Evolutionary conservation across 306 rosid species (phyloP), one percentile per base, ranked within the genome.

Genomic region (Phaseolus lunatus): DNA sequence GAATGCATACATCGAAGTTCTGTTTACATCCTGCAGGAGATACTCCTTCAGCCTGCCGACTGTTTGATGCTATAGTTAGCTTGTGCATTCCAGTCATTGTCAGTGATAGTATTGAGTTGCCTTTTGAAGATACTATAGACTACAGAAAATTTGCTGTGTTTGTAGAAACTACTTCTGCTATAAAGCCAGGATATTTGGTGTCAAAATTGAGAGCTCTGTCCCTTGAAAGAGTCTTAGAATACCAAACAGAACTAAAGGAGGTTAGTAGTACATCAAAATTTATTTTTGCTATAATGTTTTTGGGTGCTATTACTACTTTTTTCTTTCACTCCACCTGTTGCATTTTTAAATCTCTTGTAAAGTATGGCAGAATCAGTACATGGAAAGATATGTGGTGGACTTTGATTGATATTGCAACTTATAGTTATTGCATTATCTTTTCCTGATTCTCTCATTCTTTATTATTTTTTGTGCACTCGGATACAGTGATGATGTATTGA

Each of bases 21-120:
- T 95, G 99, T 81, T 87, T 95, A 70, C 90, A 95, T 85, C 99
- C 97, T 15, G 97, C 99, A 19, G 99, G 99, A 50, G 99, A 95
- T 83, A 95, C 99, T 67, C 99, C 99, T 48, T 95, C 99, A 26
- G 97, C 98, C 12, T 95, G 99, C 73, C 89, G 99, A 29, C 87
- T 95, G 68, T 95, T 95, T 75, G 99, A 95, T 82, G 92, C 99
- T 62, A 87, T 95, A 61, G 97, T 95, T 62, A 92, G 99, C 87
- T 81, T 92, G 88, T 95, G 99, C 41, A 65, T 95, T 45, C 99
- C 99, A 16, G 99, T 95, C 73, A 88, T 95, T 66, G 72, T 88
- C 54, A 95, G 99, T 20, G 92, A 95, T 81, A 81, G 59, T 45
- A 90, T 95, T 76, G 99, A 92, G 90, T 80, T 95, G 78, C 97